phyloP scores from a whole-genome alignment of 148 eudicot genomes.

The Limonium bicolor region DNA sequence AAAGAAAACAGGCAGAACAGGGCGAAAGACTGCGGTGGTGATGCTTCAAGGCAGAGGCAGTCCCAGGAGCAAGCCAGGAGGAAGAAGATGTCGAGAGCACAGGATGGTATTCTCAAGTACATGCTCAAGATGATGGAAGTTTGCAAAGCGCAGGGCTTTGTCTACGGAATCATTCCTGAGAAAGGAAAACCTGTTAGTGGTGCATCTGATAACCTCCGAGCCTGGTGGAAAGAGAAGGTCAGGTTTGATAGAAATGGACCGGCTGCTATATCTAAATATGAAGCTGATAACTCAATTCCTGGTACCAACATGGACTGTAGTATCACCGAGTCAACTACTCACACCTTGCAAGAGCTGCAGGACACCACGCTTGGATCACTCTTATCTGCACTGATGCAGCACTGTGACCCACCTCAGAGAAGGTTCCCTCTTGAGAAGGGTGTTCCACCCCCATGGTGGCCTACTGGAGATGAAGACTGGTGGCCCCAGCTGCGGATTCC shows the following conservation, averaged over 20 bases:
- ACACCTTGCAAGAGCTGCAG: conserved; percentile 66
- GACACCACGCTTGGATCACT: conserved; percentile 94
- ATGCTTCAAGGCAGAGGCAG: conserved; percentile 18
- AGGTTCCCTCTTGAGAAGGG: conserved; percentile 83
- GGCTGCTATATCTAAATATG: conserved; percentile 70
- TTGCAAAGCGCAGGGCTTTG: conserved; percentile 91
- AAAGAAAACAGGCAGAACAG: conserved; percentile 34
- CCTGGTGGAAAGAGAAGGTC: conserved; percentile 99
- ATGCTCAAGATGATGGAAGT: conserved; percentile 98
- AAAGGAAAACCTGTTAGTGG: conserved; percentile 99
- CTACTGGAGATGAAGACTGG: conserved; percentile 77
- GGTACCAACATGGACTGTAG: conserved; percentile 23
- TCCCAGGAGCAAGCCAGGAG: conserved; percentile 72
- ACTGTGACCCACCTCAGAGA: conserved; percentile 89
- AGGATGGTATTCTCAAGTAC: conserved; percentile 91
- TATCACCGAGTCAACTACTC: conserved; percentile 37
- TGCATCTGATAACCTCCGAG: conserved; percentile 79
- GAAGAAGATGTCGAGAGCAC: conserved; percentile 95
- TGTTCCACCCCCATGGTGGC: conserved; percentile 94
- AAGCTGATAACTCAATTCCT: conserved; percentile 41
- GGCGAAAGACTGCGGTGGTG: conserved; percentile 14
- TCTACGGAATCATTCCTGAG: conserved; percentile 90
- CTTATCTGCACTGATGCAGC: conserved; percentile 88
- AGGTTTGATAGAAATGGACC: conserved; percentile 91
- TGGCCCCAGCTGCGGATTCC: conserved; percentile 54